Base-by-base conservation (phyloP, 2,329 filamentous ascomycete genomes). In the Geosmithia putterillii region DNA sequence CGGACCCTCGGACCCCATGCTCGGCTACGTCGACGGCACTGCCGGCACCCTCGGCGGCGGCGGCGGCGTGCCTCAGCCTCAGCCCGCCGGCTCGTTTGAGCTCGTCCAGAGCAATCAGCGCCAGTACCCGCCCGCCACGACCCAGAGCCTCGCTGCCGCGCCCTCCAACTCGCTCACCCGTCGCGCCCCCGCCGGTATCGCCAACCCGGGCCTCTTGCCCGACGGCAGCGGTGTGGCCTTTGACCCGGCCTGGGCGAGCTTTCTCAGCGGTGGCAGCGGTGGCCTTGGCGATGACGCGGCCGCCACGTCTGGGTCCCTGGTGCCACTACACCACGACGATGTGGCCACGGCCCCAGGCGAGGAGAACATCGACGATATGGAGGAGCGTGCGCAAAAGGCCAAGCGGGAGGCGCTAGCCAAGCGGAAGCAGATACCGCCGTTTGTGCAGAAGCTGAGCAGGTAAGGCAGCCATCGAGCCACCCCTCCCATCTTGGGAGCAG, bases 401-500 rank as follows among this genome's bases (percentile, higher is more conserved):
- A 95, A 94, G 67, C 79, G 82, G 57, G 92, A 96, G 46, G 83
- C 89, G 1, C 84, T 89, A 58, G 75, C 82, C 15, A 96, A 95
- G 63, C 74, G 89, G 54, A 96, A 96, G 63, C 86, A 94, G 56
- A 96, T 98, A 10, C 90, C 92, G 1, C 90, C 92, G 0, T 98
- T 98, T 68, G 89, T 98, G 38, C 89, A 95, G 62, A 98, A 98
- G 59, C 66, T 98, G 44, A 94, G 88, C 79, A 96, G 90, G 90
- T 94, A 69, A 66, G 76, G 56, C 39, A 32, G 28, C 20, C 38
- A n/a, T 39, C 18, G 8, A n/a, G 36, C 18, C 36, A 15, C 36
- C 28, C 15, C 28, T 32, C 15, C 28, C 28, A 32, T 43, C 42
- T 10, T n/a, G n/a, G n/a, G n/a, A n/a, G n/a, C n/a, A n/a, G n/a